These are phyloP conservation scores for Tricholoma sp. DNA, from an alignment of 768 basidiomycete genomes.

Conservation along the genomic window DNA sequence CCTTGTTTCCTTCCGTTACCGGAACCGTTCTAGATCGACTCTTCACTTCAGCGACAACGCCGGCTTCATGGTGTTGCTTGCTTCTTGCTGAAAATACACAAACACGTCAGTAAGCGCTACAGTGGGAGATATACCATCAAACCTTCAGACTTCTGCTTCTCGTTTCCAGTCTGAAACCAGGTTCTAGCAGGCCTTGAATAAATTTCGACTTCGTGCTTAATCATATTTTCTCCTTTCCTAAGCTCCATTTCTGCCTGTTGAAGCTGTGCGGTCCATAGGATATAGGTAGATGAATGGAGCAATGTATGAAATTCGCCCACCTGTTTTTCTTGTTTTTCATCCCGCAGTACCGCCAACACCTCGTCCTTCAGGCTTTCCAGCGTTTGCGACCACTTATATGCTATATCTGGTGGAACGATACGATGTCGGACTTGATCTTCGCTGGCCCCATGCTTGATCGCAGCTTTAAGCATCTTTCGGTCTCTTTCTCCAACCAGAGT, in stretches of 20 bases:
- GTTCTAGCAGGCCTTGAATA: slow-evolving; percentile 90
- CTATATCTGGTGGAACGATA: slow-evolving; percentile 71
- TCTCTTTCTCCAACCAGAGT: slow-evolving; percentile 95
- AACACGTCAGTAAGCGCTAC: slow-evolving; percentile 1
- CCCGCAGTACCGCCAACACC: slow-evolving; percentile 71
- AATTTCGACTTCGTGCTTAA: slow-evolving; percentile 91
- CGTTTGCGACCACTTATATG: slow-evolving; percentile 65
- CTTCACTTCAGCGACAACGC: slow-evolving; percentile 34
- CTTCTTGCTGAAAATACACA: slow-evolving; percentile 50
- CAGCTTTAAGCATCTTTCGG: slow-evolving; percentile 93
- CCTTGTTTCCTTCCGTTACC: slow-evolving; percentile 36
- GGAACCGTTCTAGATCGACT: slow-evolving; percentile 36
- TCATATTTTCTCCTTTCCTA: slow-evolving; percentile 90
- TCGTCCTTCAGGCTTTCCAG: slow-evolving; percentile 71
- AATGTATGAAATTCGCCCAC: slow-evolving; percentile 32
- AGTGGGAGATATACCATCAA: slow-evolving; percentile 4
- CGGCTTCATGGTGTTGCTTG: slow-evolving; percentile 68
- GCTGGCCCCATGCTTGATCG: slow-evolving; percentile 79
- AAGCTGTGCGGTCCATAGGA: slow-evolving; percentile 41
- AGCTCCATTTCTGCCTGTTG: slow-evolving; percentile 94
- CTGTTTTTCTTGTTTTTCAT: slow-evolving; percentile 95
- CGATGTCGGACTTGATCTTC: slow-evolving; percentile 86
- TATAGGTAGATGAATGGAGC: slow-evolving; percentile 3
- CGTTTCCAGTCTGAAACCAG: slow-evolving; percentile 94
- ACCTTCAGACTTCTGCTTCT: slow-evolving; percentile 82